Base-by-base conservation (phyloP, 2,329 filamentous ascomycete species). In the Ceratocystis smalleyi region DNA sequence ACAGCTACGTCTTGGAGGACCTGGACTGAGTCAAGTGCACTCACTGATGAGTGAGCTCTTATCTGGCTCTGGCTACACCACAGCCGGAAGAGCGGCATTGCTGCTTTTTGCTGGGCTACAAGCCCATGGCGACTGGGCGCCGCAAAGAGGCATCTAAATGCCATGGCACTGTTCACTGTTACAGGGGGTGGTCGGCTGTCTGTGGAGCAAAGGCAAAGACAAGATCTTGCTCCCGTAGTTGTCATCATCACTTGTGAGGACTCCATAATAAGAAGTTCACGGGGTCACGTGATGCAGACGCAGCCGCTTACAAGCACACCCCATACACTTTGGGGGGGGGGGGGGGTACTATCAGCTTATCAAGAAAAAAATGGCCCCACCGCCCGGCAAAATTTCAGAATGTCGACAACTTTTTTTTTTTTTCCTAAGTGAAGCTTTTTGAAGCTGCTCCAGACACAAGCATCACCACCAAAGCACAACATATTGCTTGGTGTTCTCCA, bases 331-430 rank as follows among this genome's bases (percentile, higher is more conserved):
- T 2, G 10, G 12, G 3, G 3, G 8, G 32, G 32, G 8, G 32
- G 32, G 22, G 65, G 65, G 3, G 62, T 66, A 43, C 43, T 59
- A 66, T 66, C 62, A 62, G 45, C 59, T 64, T 45, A 66, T 66
- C 62, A 17, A 10, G 19, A 43, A 43, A 47, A 49, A 57, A 54
- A 30, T 54, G 43, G 65, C 65, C 61, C 62, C 65, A 66, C 65
- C 59, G 64, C 60, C 64, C 60, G 62, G 65, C 62, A 66, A 66
- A 66, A 66, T 66, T 59, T 66, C 59, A 54, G 24, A 43, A 49
- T 27, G 47, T 43, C 24, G 15, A 59, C 15, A 17, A 59, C 43
- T 32, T 59, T 65, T 65, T 62, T 61, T 30, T 62, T 49, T 49
- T 49, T 45, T 51, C 24, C 5, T 0, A 43, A 40, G 57, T 51